Base-by-base conservation (phyloP, 371 early-diverging fungal species). In the Racocetra persica region DNA sequence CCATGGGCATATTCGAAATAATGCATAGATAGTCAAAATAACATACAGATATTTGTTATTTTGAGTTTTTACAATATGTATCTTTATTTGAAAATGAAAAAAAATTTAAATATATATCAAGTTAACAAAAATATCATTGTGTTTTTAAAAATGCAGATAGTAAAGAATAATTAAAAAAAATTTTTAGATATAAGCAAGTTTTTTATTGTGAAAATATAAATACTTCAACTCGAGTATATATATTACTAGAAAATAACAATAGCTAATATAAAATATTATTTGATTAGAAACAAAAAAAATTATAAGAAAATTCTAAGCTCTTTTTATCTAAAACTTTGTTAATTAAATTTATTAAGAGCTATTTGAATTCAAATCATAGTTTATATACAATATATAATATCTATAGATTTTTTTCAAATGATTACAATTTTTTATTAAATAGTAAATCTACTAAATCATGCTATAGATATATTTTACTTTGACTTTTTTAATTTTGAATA, bases 291-390 rank as follows among this genome's bases (percentile, higher is more conserved):
- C 20, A 67, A 38, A 67, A 67, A 8, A 18, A 67, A 62, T 26
- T 2, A 3, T 41, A 20, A 4, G 67, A 67, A 41, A 67, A 67
- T 20, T n/a, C 13, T 38, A 45, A 3, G 16, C 67, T 67, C 41
- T 67, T 62, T 67, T 67, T 67, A 67, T 38, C 65, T 63, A 32
- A 32, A 10, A 32, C 65, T 63, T 63, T 63, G 16, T 63, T 16
- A 63, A 63, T 63, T 32, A 63, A 32, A 28, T 63, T 63, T 63
- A 63, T 63, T 63, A 32, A 2, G 2, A 63, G 28, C 28, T 63
- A n/a, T n/a, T n/a, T n/a, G n/a, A n/a, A 24, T 32, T 7, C 6
- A 6, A n/a, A 59, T 20, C 59, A 59, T 59, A 59, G 1, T 59
- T 59, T 59, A 20, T n/a, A 59, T 59, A 59, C 59, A 59, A 59